Base-by-base conservation (phyloP, 2,329 filamentous ascomycete species). In the Aspergillus piperis region DNA sequence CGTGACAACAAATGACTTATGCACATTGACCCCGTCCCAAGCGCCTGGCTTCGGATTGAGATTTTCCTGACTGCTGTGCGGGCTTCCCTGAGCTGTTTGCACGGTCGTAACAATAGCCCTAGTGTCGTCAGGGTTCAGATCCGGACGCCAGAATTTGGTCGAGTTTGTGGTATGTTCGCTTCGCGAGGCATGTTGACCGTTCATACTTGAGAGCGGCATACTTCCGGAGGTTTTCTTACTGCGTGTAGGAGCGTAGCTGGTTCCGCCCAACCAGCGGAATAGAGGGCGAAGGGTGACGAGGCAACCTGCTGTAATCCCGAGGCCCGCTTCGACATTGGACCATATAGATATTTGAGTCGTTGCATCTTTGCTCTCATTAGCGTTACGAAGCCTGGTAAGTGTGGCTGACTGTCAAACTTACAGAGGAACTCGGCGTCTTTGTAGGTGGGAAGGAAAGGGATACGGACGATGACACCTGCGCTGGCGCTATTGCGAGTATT, bases 251-350 rank as follows among this genome's bases (percentile, higher is more conserved):
- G 32, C 62, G 21, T 69, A 73, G 59, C 66, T 70, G 49, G 68
- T 59, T 47, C 71, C 71, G 8, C 69, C 68, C 59, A 75, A 71
- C 70, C 73, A 75, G 54, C 73, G 79, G 48, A 84, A 74, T 0
- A 84, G 73, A 1, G 82, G 82, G 2, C 80, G 78, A 2, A 83
- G 74, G 1, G 80, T 82, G 6, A 81, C 81, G 8, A 83, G 74
- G 63, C 77, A 80, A 17, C 77, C 80, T 10, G 82, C 82, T 10
- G 74, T 75, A 30, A 81, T 81, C 7, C 78, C 75, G 3, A 77
- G 67, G 17, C 74, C 66, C 32, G 74, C 73, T 64, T 77, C 75
- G 60, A 77, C 67, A 44, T 75, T 75, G 32, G 75, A 76, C 75
- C 75, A 77, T 51, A 81, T 78, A 23, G 78, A 76, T 53, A 75